phyloP scores from a whole-genome alignment of 805 yeast species.

The Cyberlindnera maclurae region DNA sequence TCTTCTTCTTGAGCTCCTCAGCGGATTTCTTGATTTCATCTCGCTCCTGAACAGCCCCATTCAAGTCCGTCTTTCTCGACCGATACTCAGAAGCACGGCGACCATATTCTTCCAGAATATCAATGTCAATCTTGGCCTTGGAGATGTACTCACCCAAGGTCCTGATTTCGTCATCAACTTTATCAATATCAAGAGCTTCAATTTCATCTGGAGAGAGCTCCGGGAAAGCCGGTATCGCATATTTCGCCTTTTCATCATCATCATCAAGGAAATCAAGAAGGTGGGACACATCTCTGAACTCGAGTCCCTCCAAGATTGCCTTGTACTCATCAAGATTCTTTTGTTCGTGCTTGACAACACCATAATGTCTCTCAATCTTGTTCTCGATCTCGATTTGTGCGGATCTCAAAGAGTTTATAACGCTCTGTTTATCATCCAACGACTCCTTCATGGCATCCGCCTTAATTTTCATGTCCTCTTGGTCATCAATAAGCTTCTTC shows the following conservation, averaged over 20 bases:
- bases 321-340: conserved; percentile 26
- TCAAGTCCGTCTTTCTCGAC: conserved; percentile 57
- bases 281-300: conserved; percentile 44
- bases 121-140: conserved; percentile 58
- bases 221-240: conserved; percentile 26
- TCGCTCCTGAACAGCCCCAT: conserved; percentile 56
- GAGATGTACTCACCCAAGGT: conserved; percentile 49
- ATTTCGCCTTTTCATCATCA: conserved; percentile 24
- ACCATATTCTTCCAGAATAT: conserved; percentile 71
- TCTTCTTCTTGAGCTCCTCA: conserved; percentile 62
- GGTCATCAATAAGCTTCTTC: conserved; percentile 21
- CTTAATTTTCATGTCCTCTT: conserved; percentile 34
- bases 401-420: conserved; percentile 52
- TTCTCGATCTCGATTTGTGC: conserved; percentile 61
- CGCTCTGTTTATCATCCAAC: conserved; percentile 32
- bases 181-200: conserved; percentile 37
- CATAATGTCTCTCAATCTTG: conserved; percentile 50
- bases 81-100: conserved; percentile 56
- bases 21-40: conserved; percentile 54
- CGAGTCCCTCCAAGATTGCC: conserved; percentile 35
- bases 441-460: conserved; percentile 36
- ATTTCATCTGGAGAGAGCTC: conserved; percentile 47
- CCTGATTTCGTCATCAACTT: conserved; percentile 44
- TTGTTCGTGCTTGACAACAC: conserved; percentile 34
- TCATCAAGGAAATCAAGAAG: conserved; percentile 20